Evolutionary conservation across 192 early-diverging fungal genomes (phyloP).

Genomic region (Thamnidium elegans): DNA sequence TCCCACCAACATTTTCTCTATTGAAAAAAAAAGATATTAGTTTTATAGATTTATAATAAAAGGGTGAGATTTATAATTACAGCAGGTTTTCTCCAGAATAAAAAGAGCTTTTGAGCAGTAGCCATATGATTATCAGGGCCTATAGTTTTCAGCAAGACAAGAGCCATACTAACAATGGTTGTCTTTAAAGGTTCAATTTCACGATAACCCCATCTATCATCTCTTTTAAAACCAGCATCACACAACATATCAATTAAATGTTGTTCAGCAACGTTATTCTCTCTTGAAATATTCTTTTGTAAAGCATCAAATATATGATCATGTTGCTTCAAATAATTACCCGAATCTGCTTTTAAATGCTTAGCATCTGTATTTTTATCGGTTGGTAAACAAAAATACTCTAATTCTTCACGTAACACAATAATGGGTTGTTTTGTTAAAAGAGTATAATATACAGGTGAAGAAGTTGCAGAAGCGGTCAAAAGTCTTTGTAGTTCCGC

Average conservation of each 20-base stretch:
- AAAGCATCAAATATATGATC: slow-evolving; percentile 74
- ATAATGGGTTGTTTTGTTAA: slow-evolving; percentile 65
- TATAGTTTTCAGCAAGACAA: slow-evolving; percentile 68
- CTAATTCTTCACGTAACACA: slow-evolving; percentile 76
- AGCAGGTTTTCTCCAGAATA: slow-evolving; percentile 82
- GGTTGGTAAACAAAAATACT: slow-evolving; percentile 54
- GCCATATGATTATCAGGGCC: slow-evolving; percentile 65
- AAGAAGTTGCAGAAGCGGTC: slow-evolving; percentile 12
- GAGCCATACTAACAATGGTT: slow-evolving; percentile 64
- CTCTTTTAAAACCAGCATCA: slow-evolving; percentile 67
- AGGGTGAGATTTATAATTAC: slow-evolving; percentile 26
- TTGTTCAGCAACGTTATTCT: slow-evolving; percentile 63
- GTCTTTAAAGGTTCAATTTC: slow-evolving; percentile 65
- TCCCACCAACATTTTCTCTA: slow-evolving; percentile 87
- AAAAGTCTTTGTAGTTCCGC: slow-evolving; percentile 23
- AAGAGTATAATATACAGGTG: slow-evolving; percentile 46
- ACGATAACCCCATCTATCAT: slow-evolving; percentile 74
- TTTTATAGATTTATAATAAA: not conserved
- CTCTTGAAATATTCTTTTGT: slow-evolving; percentile 68
- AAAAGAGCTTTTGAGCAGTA: slow-evolving; percentile 75
- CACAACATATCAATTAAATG: slow-evolving; percentile 85
- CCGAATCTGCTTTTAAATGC: slow-evolving; percentile 59
- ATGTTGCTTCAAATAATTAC: slow-evolving; percentile 58
- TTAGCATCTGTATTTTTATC: slow-evolving; percentile 35
- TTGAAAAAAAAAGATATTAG: slow-evolving; percentile 8